Evolutionary conservation across 106 monocot genomes (phyloP).

Genomic region (Dendrobium chrysotoxum): DNA sequence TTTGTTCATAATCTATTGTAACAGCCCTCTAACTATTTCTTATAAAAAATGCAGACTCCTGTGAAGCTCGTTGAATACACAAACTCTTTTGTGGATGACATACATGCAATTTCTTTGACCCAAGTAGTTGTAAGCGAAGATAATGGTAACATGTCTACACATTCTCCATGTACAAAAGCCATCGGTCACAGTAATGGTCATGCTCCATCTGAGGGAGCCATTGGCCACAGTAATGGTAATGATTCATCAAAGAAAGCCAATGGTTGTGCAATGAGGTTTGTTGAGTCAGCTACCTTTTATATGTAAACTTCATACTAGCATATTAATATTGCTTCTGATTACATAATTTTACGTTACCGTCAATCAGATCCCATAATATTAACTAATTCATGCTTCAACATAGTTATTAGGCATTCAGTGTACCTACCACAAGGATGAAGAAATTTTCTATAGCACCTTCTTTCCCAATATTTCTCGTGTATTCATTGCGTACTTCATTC

Average conservation of each 20-base stretch:
- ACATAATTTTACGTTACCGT: neutral
- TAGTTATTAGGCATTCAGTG: neutral
- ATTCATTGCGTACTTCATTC: neutral
- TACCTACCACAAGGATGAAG: neutral
- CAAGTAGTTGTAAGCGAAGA: neutral
- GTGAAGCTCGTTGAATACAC: neutral
- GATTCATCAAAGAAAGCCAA: neutral
- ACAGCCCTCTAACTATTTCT: neutral
- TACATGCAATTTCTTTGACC: constrained; percentile 1
- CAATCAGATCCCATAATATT: neutral
- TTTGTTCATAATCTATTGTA: neutral
- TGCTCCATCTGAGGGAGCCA: neutral
- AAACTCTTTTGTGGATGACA: neutral
- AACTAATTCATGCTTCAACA: neutral
- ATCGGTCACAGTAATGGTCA: neutral
- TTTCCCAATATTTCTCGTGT: neutral
- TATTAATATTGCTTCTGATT: neutral
- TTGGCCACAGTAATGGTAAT: neutral
- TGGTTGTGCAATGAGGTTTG: constrained; percentile 3
- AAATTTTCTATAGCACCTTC: neutral
- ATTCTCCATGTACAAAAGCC: neutral
- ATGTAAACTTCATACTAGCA: too few relatives aligned
- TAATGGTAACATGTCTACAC: neutral
- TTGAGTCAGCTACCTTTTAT: too few relatives aligned
- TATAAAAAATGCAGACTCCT: constrained; percentile 5